Evolutionary conservation across 345 rosid genomes (phyloP), one percentile per base, ranked within the genome.

Genomic region (Durio zibethinus): DNA sequence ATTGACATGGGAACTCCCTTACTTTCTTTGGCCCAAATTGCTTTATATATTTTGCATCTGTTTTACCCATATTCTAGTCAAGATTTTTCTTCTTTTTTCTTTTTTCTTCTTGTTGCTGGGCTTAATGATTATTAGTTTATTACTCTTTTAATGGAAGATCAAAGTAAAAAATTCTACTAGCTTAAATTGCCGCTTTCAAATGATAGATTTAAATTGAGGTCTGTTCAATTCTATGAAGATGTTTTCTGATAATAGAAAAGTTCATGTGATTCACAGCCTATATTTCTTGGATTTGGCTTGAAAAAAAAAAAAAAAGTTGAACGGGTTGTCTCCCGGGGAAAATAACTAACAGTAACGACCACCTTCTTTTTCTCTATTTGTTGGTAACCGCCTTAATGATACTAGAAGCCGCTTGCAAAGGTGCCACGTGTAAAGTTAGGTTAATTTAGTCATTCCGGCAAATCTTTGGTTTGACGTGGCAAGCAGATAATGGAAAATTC

Each of bases 301-400:
- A n/a, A n/a, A n/a, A n/a, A n/a, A n/a, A n/a, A n/a, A n/a, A n/a
- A n/a, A n/a, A n/a, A n/a, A n/a, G n/a, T n/a, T n/a, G n/a, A n/a
- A n/a, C n/a, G n/a, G n/a, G n/a, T n/a, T n/a, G 63, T 23, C 31
- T 25, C 5, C 38, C 14, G 33, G 31, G 42, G 27, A 71, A 71
- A 52, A n/a, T 76, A 76, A 76, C 79, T 53, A 66, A 52, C 73
- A 38, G 64, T 76, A 66, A 77, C 67, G 67, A 23, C 73, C 38
- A 8, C 42, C 50, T 4, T 18, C 38, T 25, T 16, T 4, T 43
- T 21, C 33, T 56, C 29, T 56, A 38, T 33, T 38, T 52, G 18
- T 48, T 9, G 74, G 18, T 10, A 33, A 71, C 61, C 5, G 29
- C 10, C 36, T 57, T 9, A 25, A 27, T 43, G 16, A 15, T 60